phyloP scores from a whole-genome alignment of 495 filamentous ascomycete genomes.

The Elaphomyces granulatus region DNA sequence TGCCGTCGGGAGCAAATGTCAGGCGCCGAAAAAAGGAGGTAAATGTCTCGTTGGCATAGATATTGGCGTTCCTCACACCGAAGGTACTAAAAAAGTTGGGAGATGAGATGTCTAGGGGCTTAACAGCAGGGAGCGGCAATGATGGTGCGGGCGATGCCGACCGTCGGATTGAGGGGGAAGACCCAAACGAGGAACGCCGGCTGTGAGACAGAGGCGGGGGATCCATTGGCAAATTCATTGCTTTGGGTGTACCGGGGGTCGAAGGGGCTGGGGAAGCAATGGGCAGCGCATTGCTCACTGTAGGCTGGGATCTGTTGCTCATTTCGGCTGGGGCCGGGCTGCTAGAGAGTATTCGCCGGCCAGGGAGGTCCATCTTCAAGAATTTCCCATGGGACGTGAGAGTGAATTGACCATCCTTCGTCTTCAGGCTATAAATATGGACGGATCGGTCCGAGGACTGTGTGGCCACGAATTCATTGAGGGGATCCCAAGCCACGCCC shows the following conservation, averaged over 20 bases:
- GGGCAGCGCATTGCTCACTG: conserved; percentile 40
- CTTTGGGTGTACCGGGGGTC: conserved; percentile 87
- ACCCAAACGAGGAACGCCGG: conserved; percentile 87
- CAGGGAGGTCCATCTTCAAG: conserved; percentile 80
- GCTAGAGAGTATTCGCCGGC: conserved; percentile 74
- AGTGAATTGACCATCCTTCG: conserved; percentile 91
- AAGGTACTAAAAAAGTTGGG: conserved; percentile 43
- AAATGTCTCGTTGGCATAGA: conserved; percentile 95
- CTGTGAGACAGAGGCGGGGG: conserved; percentile 86
- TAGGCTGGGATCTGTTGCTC: conserved; percentile 39
- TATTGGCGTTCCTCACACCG: conserved; percentile 67
- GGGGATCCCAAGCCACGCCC: conserved; percentile 94
- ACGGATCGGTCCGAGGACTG: conserved; percentile 97
- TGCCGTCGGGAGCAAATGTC: conserved; percentile 91
- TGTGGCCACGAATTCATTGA: conserved; percentile 96
- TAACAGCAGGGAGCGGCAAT: conserved; percentile 89
- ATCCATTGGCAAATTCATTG: conserved; percentile 88
- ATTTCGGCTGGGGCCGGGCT: conserved; percentile 88
- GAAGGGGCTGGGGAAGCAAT: conserved; percentile 78
- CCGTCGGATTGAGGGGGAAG: conserved; percentile 66
- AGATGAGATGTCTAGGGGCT: conserved; percentile 80
- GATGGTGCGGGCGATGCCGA: conserved; percentile 83
- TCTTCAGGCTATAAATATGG: conserved; percentile 91
- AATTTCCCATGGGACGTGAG: conserved; percentile 63
- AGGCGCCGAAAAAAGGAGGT: conserved; percentile 94